Base-by-base conservation (phyloP, 768 basidiomycete species). In the Tricholoma furcatifolium region DNA sequence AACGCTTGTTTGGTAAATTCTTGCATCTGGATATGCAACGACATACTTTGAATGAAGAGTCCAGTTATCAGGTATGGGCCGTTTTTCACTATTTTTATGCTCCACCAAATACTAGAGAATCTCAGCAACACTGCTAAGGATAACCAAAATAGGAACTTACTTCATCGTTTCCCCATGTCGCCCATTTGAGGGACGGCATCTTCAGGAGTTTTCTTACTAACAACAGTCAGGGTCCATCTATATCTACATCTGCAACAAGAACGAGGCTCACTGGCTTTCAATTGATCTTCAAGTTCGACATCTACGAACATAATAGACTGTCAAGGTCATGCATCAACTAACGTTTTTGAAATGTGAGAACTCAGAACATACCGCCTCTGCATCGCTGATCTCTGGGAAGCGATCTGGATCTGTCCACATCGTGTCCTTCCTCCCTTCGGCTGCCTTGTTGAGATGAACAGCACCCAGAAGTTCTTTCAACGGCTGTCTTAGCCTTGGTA, bases 131-230 rank as follows among this genome's bases (percentile, higher is more conserved):
- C 27, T 32, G 23, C 27, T 32, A 51, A 17, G 3, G 23, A 8
- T 18, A 9, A 18, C 11, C n/a, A 11, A 35, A 17, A 34, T 4
- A 23, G 7, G 15, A n/a, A 7, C 72, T 52, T 59, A 91, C 93
- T 67, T 93, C 93, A 50, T 87, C 85, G 0, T 81, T 85, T 0
- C 76, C 70, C 11, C 86, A 75, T 4, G 76, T 80, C 2, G 79
- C 78, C 77, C 84, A 98, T 49, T 85, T 72, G 20, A 94, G 72
- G 8, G 82, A 83, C 0, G 92, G 92, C 63, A 85, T 80, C 59
- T 79, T 84, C 23, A 98, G 65, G 9, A 79, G 58, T 64, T 84
- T 91, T 15, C 93, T 79, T 44, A 92, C 88, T 91, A n/a, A 39
- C 39, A 4, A 52, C 8, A 40, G 54, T 18, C 15, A 40, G 27